Evolutionary conservation across 306 rosid genomes (phyloP), one percentile per base, ranked within the genome.

Genomic region (Geum urbanum): DNA sequence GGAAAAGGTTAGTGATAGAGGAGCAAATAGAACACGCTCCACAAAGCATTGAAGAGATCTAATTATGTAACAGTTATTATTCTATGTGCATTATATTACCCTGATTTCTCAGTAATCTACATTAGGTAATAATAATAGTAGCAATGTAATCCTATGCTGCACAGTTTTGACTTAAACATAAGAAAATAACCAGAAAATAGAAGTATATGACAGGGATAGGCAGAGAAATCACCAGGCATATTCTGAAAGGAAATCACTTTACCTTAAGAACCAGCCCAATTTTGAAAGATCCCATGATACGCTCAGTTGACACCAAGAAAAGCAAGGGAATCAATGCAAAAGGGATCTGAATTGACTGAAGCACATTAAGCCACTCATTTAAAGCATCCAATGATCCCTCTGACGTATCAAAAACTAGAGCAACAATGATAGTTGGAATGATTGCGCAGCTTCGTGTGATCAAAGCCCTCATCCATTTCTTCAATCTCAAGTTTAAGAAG

Each of bases 291-390:
- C 97, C 99, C 99, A 95, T 95, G 75, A 95, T 77, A 48, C 72
- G 92, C 85, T 91, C 99, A 82, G 86, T 95, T 0, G 99, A 88
- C 50, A 87, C 99, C 88, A 95, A 79, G 81, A 83, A 91, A 39
- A 95, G 96, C 77, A 95, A 81, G 71, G 99, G 99, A 79, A 95
- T 89, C 63, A 95, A 85, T 20, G 99, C 99, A 82, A 95, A 95
- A 52, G 99, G 99, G 67, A 95, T 91, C 80, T 95, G 99, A 73
- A 95, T 77, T 57, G 99, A 95, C 83, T 91, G 99, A 58, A 95
- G 97, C 72, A 95, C 86, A 81, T 95, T 95, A 57, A 95, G 99
- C 99, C 99, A 95, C 84, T 95, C 91, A 75, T 95, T 95, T 48
- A 95, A 53, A 74, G 80, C 75, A 79, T 95, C 99, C 27, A 95